Base-by-base conservation (phyloP, 441 rosid genomes). In the Gossypium schwendimanii region DNA sequence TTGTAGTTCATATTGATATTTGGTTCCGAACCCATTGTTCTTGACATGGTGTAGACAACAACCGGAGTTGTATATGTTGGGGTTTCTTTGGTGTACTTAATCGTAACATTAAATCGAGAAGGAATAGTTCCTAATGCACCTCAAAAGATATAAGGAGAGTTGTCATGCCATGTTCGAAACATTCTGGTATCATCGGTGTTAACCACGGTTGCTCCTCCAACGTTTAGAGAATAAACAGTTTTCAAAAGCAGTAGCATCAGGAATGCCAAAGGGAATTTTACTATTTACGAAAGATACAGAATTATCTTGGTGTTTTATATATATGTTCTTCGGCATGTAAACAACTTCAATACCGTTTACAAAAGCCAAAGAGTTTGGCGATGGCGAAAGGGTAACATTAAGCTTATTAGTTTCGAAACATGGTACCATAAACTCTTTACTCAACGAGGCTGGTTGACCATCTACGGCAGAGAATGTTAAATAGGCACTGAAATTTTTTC, bases 21-120 rank as follows among this genome's bases (percentile, higher is more conserved):
- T 17, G 53, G 2, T 9, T 15, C 0, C 0, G 0, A 4, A 21
- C 70, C 63, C 78, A 70, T 75, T 31, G 57, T 17, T 11, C 78
- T 73, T 6, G 64, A 70, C 11, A 49, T 75, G 0, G 2, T 50
- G 63, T 75, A 70, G 0, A 75, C 59, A 6, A 23, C 4, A 15
- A 7, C 6, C 1, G 74, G 71, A 39, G 78, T 70, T 20, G 44
- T 53, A 55, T 60, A 69, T 5, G 49, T 6, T 0, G 64, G 74
- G 0, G 72, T 45, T 3, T 14, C 11, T 1, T 0, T 0, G 6
- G 66, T 57, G 58, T 55, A 74, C 1, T 12, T 18, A 8, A 75
- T 24, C 10, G 20, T 33, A 15, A 23, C 50, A 10, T 18, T 2
- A 17, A 24, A 12, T 39, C 2, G 18, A 8, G 1, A 1, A 2